phyloP scores from a whole-genome alignment of 768 basidiomycete genomes.

The Agrocybe pediades region DNA sequence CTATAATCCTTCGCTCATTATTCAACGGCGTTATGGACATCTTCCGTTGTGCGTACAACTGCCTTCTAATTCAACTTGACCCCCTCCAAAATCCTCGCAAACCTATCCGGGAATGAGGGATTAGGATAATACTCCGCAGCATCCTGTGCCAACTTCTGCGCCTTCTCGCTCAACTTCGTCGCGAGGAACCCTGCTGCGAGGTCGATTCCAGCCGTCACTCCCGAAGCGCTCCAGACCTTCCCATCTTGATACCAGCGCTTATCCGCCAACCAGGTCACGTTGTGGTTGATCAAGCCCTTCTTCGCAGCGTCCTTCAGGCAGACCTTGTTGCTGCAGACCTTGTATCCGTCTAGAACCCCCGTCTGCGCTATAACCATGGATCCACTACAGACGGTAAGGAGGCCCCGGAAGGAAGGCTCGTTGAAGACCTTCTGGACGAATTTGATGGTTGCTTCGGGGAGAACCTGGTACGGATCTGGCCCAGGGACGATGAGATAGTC shows the following conservation, averaged over 20 bases:
- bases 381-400: slow-evolving; percentile 24
- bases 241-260: slow-evolving; percentile 25
- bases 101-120: slow-evolving; percentile 24
- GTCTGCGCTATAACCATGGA: slow-evolving; percentile 19
- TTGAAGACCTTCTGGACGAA: slow-evolving; percentile 19
- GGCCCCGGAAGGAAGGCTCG: slow-evolving; percentile 16
- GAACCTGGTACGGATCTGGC: slow-evolving; percentile 8
- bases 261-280: slow-evolving; percentile 28
- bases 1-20: no score
- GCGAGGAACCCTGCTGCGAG: slow-evolving; percentile 26
- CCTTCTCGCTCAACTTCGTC: slow-evolving; percentile 19
- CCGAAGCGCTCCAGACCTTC: slow-evolving; percentile 29
- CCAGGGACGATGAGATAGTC: slow-evolving; percentile 29
- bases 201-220: slow-evolving; percentile 26
- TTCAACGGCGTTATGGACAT: no score
- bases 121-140: slow-evolving; percentile 22
- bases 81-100: slow-evolving; percentile 21
- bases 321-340: slow-evolving; percentile 23
- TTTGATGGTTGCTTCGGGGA: slow-evolving; percentile 14
- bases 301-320: slow-evolving; percentile 10
- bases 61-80: no score
- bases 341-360: slow-evolving; percentile 23
- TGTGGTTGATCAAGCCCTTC: slow-evolving; percentile 15
- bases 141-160: slow-evolving; percentile 17
- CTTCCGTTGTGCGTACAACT: no score